These are phyloP conservation scores for Coprinopsis strossmayeri DNA, from an alignment of 768 basidiomycete species.

Conservation along the genomic window DNA sequence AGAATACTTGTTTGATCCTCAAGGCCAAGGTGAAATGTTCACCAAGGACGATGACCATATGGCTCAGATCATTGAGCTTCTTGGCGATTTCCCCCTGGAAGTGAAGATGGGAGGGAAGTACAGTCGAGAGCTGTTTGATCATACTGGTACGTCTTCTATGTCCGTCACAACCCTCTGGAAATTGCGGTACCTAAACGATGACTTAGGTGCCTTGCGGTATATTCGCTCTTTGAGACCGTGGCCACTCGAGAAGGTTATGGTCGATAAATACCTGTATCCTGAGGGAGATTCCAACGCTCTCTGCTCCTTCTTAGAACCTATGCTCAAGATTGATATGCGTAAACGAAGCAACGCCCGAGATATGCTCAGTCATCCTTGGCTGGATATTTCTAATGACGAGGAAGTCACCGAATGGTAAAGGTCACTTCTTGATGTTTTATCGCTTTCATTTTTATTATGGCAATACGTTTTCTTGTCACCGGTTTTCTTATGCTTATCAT, in stretches of 20 bases:
- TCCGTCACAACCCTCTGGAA: constrained; percentile 5
- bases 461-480: neutral
- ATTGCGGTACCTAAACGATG: neutral
- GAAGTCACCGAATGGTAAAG: constrained; percentile 41
- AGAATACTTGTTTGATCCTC: constrained; percentile 90
- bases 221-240: constrained; percentile 72
- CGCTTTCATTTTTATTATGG: neutral
- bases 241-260: constrained; percentile 80
- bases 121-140: constrained; percentile 80
- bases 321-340: constrained; percentile 67
- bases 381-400: constrained; percentile 37
- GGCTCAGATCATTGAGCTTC: constrained; percentile 89
- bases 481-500: neutral
- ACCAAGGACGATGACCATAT: constrained; percentile 94
- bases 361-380: constrained; percentile 71
- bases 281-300: constrained; percentile 50
- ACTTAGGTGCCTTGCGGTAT: constrained; percentile 61
- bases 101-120: constrained; percentile 82
- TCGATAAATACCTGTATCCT: constrained; percentile 79
- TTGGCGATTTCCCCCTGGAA: constrained; percentile 70
- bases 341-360: constrained; percentile 66
- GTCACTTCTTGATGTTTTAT: neutral
- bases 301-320: constrained; percentile 66
- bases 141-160: constrained; percentile 45
- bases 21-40: constrained; percentile 73